Percentiles rank a stretch among this genome's conserved stretches.
Conservation (phyloP, 768 basidiomycete genomes). For the Rhodosporidiobolus odoratus region DNA sequence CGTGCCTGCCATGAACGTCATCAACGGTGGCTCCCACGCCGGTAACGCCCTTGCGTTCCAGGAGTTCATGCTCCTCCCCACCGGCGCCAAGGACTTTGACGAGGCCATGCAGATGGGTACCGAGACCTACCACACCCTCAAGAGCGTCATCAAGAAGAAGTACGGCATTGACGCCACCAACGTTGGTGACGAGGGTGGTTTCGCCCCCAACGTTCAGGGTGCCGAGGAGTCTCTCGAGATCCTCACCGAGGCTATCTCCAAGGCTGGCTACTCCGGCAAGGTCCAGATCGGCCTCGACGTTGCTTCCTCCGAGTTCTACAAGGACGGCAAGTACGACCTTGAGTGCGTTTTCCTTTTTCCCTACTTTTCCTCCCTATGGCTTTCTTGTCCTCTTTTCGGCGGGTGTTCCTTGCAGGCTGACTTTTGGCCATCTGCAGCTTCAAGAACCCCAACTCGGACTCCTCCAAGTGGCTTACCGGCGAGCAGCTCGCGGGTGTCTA, state of each 20-base stretch:
- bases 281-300: conserved; percentile 92
- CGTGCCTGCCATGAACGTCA: conserved; percentile 92
- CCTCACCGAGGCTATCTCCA: conserved; percentile 89
- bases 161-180: conserved; percentile 99
- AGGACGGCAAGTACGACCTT: conserved; percentile 98
- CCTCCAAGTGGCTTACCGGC: conserved; percentile 91
- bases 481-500: conserved; percentile 88
- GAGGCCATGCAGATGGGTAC: conserved; percentile 99
- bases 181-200: conserved; percentile 99
- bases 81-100: conserved; percentile 81
- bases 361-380: too few relatives aligned
- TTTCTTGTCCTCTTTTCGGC: conserved; percentile 2
- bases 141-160: conserved; percentile 98
- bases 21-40: conserved; percentile 99
- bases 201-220: conserved; percentile 94
- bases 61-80: conserved; percentile 99
- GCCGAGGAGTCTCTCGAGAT: conserved; percentile 96
- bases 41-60: conserved; percentile 99
- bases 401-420: too few relatives aligned
- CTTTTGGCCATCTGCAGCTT: conserved; percentile 54
- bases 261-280: conserved; percentile 97
- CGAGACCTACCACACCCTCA: conserved; percentile 67
- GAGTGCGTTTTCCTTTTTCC: conserved; percentile 49
- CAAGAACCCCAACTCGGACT: conserved; percentile 99
- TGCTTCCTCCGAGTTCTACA: conserved; percentile 99